Percentiles rank a stretch among this genome's conserved stretches.
Conservation (phyloP, 345 rosid genomes). For the Noccaea bulbosa region DNA sequence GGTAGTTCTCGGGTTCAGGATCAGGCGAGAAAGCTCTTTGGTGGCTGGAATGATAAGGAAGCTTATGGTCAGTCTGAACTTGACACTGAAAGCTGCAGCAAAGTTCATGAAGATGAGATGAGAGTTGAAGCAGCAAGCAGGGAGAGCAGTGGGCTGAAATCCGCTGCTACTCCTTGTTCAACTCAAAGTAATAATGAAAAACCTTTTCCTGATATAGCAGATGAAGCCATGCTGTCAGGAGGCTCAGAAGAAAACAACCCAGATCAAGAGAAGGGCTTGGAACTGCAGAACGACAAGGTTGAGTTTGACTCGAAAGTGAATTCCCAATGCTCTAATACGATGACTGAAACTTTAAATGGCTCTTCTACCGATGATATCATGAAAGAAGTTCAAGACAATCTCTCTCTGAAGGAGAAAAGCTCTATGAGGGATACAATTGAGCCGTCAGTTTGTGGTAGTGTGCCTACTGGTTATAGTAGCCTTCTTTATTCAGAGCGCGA, state of each 20-base stretch:
- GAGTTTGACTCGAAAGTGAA: constrained; percentile 34
- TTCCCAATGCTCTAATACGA: constrained; percentile 38
- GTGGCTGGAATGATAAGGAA: constrained; percentile 60
- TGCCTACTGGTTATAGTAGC: constrained; percentile 44
- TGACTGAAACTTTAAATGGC: constrained; percentile 48
- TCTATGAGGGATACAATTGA: constrained; percentile 26
- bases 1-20: constrained; percentile 65
- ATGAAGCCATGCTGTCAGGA: constrained; percentile 44
- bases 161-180: constrained; percentile 45
- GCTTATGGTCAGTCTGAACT: constrained; percentile 44
- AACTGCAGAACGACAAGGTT: constrained; percentile 42
- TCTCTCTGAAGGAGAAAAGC: constrained; percentile 46
- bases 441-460: constrained; percentile 36
- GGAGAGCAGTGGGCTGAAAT: constrained; percentile 47
- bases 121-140: constrained; percentile 38
- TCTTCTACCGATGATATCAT: constrained; percentile 37
- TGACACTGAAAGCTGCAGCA: constrained; percentile 38
- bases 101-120: constrained; percentile 38
- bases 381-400: constrained; percentile 52
- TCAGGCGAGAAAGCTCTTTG: constrained; percentile 63
- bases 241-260: constrained; percentile 47
- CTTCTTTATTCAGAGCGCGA: constrained; percentile 43
- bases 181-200: constrained; percentile 48
- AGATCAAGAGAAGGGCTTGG: constrained; percentile 48
- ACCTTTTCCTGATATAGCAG: constrained; percentile 44